phyloP scores from a whole-genome alignment of 257 asterid species.

The Capsicum chinense region DNA sequence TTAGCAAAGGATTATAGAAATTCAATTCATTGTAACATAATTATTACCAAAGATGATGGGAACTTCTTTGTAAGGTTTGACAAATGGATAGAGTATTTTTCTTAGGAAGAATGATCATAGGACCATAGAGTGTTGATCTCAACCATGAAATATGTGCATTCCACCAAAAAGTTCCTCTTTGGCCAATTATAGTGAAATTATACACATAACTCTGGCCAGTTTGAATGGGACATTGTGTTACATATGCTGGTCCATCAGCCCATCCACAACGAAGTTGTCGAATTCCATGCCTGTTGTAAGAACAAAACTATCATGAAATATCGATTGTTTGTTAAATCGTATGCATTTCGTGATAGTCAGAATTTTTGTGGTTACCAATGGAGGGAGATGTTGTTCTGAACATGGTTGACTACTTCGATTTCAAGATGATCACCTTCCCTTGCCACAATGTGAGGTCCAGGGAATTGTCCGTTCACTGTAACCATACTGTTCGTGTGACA shows the following conservation, averaged over 20 bases:
- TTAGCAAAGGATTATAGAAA: neutral
- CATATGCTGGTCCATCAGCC: conserved; percentile 73
- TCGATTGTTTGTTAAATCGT: too few relatives aligned
- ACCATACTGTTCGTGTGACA: conserved; percentile 35
- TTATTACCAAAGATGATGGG: conserved; percentile 57
- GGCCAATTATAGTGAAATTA: conserved; percentile 62
- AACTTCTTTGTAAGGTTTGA: conserved; percentile 63
- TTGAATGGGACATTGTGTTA: conserved; percentile 70
- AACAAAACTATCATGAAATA: neutral
- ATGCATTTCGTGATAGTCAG: too few relatives aligned
- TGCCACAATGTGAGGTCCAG: conserved; percentile 35
- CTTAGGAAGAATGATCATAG: conserved; percentile 62
- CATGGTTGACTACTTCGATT: conserved; percentile 58
- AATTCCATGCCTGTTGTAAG: conserved; percentile 59
- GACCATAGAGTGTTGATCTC: conserved; percentile 65
- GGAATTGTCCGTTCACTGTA: conserved; percentile 57
- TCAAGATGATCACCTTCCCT: conserved; percentile 64
- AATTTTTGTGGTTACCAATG: conserved; percentile 42
- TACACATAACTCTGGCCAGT: conserved; percentile 62
- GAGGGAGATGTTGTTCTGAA: conserved; percentile 54
- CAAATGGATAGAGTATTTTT: conserved; percentile 53
- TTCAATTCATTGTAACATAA: neutral
- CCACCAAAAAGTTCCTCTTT: conserved; percentile 64
- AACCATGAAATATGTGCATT: conserved; percentile 77
- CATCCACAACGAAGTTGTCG: conserved; percentile 67